phyloP scores from a whole-genome alignment of 129 eudicot genomes.

The Dittrichia graveolens region DNA sequence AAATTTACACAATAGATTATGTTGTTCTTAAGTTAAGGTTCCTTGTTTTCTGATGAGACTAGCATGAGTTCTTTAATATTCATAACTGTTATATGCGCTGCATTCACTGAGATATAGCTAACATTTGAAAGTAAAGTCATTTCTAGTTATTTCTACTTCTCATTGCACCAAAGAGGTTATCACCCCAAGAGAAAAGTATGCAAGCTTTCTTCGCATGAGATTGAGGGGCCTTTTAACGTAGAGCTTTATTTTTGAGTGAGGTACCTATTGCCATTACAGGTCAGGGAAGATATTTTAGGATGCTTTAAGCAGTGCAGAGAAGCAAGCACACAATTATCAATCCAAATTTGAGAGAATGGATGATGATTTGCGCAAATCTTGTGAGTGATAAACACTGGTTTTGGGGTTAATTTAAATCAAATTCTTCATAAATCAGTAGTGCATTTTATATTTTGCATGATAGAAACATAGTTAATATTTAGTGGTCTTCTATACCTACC shows the following conservation, averaged over 20 bases:
- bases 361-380: slow-evolving; percentile 64
- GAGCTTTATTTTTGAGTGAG: slow-evolving; percentile 14
- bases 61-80: no score
- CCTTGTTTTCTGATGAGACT: no score
- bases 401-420: not conserved
- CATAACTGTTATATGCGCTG: no score
- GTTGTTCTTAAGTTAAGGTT: no score
- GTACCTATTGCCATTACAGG: slow-evolving; percentile 43
- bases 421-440: not conserved
- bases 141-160: no score
- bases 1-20: no score
- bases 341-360: slow-evolving; percentile 60
- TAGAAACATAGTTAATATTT: slow-evolving; percentile 13
- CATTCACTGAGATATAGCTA: no score
- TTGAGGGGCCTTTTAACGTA: no score
- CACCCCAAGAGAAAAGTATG: no score
- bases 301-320: slow-evolving; percentile 86
- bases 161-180: no score
- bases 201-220: no score
- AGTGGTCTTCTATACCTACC: slow-evolving; percentile 21
- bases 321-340: slow-evolving; percentile 65
- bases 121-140: no score
- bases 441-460: slow-evolving; percentile 10
- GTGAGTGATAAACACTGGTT: slow-evolving; percentile 52
- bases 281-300: slow-evolving; percentile 84